These are phyloP conservation scores for Dissophora ornata DNA, from an alignment of 192 early-diverging fungal genomes.

Conservation along the genomic window DNA sequence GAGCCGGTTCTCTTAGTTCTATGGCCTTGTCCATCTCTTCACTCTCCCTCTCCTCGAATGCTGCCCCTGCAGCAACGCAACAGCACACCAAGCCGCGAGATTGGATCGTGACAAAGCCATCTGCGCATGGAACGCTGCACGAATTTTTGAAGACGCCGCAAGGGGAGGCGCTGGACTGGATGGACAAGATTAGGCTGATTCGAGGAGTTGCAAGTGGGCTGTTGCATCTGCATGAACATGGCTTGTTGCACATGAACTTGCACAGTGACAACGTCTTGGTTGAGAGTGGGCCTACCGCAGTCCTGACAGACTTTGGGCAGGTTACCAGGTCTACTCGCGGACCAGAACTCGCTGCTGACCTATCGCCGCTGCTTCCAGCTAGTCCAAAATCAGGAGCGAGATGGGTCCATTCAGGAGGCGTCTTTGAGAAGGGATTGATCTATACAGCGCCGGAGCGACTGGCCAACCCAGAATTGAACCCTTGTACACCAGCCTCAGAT, in stretches of 20 bases:
- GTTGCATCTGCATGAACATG: slow-evolving; percentile 43
- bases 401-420: slow-evolving; percentile 40
- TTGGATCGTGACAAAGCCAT: slow-evolving; percentile 53
- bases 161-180: slow-evolving; percentile 48
- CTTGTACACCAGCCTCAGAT: slow-evolving; percentile 44
- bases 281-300: slow-evolving; percentile 41
- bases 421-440: slow-evolving; percentile 45
- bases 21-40: slow-evolving; percentile 31
- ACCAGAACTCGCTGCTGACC: slow-evolving; percentile 2
- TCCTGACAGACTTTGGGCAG: slow-evolving; percentile 50
- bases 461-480: slow-evolving; percentile 51
- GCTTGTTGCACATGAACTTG: slow-evolving; percentile 52
- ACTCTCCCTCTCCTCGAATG: slow-evolving; percentile 31
- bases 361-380: not conserved
- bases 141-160: slow-evolving; percentile 48
- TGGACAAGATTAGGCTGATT: slow-evolving; percentile 49
- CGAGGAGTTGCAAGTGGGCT: slow-evolving; percentile 51
- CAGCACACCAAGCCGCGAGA: slow-evolving; percentile 14
- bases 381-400: slow-evolving; percentile 33
- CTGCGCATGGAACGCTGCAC: slow-evolving; percentile 47
- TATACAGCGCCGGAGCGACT: slow-evolving; percentile 52
- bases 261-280: slow-evolving; percentile 51
- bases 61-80: slow-evolving; percentile 8
- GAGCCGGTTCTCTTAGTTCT: slow-evolving; percentile 21
- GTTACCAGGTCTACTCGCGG: slow-evolving; percentile 28